These are phyloP conservation scores for Scutellaria baicalensis DNA, from an alignment of 257 asterid species.

Conservation along the genomic window DNA sequence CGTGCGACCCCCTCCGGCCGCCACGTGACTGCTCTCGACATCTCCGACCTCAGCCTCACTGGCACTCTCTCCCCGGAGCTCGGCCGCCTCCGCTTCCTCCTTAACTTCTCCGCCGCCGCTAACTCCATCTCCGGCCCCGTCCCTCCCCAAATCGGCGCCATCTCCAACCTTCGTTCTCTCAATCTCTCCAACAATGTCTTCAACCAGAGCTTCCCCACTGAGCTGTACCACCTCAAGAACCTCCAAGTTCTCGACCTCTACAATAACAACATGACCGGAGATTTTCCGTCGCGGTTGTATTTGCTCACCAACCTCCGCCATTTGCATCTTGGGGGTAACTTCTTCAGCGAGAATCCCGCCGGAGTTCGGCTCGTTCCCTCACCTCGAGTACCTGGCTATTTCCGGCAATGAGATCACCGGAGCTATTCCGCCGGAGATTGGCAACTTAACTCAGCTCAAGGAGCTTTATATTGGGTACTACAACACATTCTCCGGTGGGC, in stretches of 20 bases:
- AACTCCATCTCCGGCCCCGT: conserved; percentile 50
- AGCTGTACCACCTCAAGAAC: conserved; percentile 34
- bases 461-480: conserved; percentile 79
- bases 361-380: too few relatives aligned
- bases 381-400: too few relatives aligned
- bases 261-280: conserved; percentile 65
- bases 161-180: conserved; percentile 28
- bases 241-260: conserved; percentile 59
- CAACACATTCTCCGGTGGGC: conserved; percentile 58
- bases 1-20: conserved; percentile 43
- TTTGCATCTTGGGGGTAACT: conserved; percentile 69
- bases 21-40: conserved; percentile 49
- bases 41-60: conserved; percentile 48
- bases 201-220: conserved; percentile 35
- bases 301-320: conserved; percentile 38
- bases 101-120: conserved; percentile 41
- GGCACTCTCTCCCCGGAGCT: conserved; percentile 44
- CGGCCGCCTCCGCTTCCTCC: conserved; percentile 36
- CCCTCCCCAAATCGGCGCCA: conserved; percentile 40
- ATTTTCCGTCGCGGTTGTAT: conserved; percentile 40
- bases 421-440: too few relatives aligned
- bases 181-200: conserved; percentile 29
- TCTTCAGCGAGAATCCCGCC: conserved; percentile 11
- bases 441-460: conserved; percentile 33
- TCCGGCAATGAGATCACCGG: too few relatives aligned